These are phyloP conservation scores for Achlya hypogyna DNA, from an alignment of 352 stramenopile species.

Conservation along the genomic window DNA sequence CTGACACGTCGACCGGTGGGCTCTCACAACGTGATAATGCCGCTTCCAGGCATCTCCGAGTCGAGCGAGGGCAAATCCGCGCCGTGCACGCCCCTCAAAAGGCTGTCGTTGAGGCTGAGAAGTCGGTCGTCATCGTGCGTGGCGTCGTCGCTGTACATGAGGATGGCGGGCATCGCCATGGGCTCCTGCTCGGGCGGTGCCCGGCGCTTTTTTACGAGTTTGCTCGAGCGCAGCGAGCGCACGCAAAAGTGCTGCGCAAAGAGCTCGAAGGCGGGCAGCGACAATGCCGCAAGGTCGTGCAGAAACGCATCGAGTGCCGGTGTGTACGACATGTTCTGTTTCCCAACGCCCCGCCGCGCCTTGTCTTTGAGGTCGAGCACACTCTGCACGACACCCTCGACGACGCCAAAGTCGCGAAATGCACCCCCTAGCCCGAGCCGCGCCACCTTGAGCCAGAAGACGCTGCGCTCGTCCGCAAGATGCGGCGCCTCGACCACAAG, in stretches of 20 bases:
- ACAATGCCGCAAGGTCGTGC: constrained; percentile 45
- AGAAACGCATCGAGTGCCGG: constrained; percentile 65
- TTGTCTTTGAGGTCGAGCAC: constrained; percentile 81
- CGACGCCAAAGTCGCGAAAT: constrained; percentile 59
- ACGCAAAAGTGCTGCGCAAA: constrained; percentile 67
- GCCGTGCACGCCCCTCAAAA: too few species aligned
- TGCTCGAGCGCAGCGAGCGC: constrained; percentile 59
- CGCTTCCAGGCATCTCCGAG: too few species aligned
- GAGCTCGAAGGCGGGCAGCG: constrained; percentile 66
- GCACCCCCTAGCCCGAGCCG: constrained; percentile 62
- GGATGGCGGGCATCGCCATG: constrained; percentile 11
- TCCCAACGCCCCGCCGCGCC: constrained; percentile 63
- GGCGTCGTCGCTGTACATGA: constrained; percentile 14
- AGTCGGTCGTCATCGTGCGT: constrained; percentile 1
- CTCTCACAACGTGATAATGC: too few species aligned
- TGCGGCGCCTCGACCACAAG: not conserved
- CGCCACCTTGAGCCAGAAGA: constrained; percentile 66
- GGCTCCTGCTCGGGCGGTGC: not conserved
- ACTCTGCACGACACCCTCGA: constrained; percentile 66
- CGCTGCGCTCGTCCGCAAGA: constrained; percentile 31
- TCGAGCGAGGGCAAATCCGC: too few species aligned
- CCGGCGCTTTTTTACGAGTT: constrained; percentile 19
- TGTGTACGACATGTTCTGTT: constrained; percentile 81
- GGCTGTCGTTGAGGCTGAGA: not conserved
- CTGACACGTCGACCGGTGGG: too few species aligned